Evolutionary conservation across 495 filamentous ascomycete genomes (phyloP), one percentile per base, ranked within the genome.

Genomic region (Rhypophila decipiens): DNA sequence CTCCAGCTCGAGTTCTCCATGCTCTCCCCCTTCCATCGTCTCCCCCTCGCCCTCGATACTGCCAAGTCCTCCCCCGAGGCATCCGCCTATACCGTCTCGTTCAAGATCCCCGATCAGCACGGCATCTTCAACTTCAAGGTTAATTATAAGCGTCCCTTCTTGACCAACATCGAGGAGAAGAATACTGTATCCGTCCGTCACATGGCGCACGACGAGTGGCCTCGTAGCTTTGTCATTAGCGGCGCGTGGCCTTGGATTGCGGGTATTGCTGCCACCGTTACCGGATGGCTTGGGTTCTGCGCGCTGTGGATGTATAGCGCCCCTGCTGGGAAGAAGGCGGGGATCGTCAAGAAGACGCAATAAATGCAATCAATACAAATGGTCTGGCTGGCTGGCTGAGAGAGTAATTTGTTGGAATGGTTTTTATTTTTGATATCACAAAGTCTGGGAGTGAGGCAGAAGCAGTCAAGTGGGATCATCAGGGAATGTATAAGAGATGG

Each of bases 11-110:
- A 98, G 68, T 95, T 96, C 74, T 89, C 82, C 69, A 98, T 98
- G 93, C 85, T 98, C 12, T 96, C 91, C 5, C 93, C 94, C 53
- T 96, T 94, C 82, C 86, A 96, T 71, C 90, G 94, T n/a, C 77
- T 96, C 18, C 65, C 78, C 49, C 83, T 98, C 5, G 39, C 61
- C 21, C 85, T 83, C 13, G 67, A 70, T 15, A 37, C 58, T 5
- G 49, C 67, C 11, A 56, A 58, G 42, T 72, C 69, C 12, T 86
- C 84, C 0, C 56, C 73, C 27, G 86, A 85, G 57, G 80, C 80
- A 56, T 84, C 87, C 27, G 74, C 85, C 27, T 98, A 82, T 75
- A 78, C 79, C 53, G 72, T 80, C 5, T 73, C 77, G 18, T 96
- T 97, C 72, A 83, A 74, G 49, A 73, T 88, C 10, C 93, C 93